A percentile compares a stretch with the other conserved stretches of the same genome.
phyloP scores from a whole-genome alignment of 139 green algal genomes.

The Tetradesmus lagerheimii region DNA sequence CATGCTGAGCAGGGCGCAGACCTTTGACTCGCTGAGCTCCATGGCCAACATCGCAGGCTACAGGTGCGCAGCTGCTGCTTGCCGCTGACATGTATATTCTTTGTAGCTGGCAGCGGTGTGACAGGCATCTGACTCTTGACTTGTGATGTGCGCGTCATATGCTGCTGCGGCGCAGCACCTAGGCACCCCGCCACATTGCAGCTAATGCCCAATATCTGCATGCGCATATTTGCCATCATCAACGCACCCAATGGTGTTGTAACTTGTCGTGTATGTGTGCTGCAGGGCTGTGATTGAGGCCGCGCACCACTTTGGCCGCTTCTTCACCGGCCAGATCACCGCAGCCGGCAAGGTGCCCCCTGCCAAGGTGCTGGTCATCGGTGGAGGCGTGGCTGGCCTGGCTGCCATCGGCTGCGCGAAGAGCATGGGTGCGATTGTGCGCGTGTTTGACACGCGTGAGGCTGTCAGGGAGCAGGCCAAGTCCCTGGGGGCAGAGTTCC shows the following conservation, averaged over 20 bases:
- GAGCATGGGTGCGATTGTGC: conserved; percentile 87
- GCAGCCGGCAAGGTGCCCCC: conserved; percentile 85
- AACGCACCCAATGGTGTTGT: not conserved
- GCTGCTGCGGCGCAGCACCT: too few relatives aligned
- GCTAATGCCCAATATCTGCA: too few relatives aligned
- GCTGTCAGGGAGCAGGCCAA: conserved; percentile 85
- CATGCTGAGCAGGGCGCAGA: conserved; percentile 83
- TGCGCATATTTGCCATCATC: too few relatives aligned
- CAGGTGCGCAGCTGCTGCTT: conserved; percentile 54
- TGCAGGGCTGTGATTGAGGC: conserved; percentile 85
- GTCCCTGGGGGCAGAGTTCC: conserved; percentile 88
- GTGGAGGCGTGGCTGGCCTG: conserved; percentile 83
- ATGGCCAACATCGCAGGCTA: conserved; percentile 93
- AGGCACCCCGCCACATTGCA: not conserved
- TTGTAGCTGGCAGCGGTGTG: too few relatives aligned
- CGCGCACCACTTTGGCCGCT: conserved; percentile 81
- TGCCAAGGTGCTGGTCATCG: conserved; percentile 85
- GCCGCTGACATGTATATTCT: too few relatives aligned
- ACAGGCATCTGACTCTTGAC: too few relatives aligned
- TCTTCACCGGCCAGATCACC: conserved; percentile 94
- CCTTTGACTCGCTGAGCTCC: conserved; percentile 86
- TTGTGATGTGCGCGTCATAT: too few relatives aligned
- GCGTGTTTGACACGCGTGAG: conserved; percentile 86
- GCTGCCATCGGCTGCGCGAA: conserved; percentile 80
- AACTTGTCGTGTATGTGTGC: not conserved